These are phyloP conservation scores for Debaryomyces nepalensis DNA, from an alignment of 1,139 yeast species.

Conservation along the genomic window DNA sequence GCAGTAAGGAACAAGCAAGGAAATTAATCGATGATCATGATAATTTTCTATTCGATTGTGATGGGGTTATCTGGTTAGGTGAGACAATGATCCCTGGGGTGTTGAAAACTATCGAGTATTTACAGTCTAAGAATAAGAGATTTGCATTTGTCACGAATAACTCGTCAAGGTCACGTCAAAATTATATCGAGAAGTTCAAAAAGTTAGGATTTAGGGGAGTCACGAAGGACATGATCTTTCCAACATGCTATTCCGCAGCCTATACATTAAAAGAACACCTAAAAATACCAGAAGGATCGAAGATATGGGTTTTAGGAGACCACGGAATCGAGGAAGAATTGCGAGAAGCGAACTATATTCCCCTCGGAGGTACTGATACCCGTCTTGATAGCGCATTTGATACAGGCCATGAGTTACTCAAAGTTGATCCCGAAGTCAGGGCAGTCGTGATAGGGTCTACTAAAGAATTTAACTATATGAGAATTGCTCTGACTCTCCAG, in stretches of 20 bases:
- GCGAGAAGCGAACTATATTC: slow-evolving; percentile 63
- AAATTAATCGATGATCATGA: slow-evolving; percentile 68
- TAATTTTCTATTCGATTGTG: slow-evolving; percentile 90
- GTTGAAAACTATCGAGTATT: slow-evolving; percentile 62
- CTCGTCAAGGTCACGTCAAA: slow-evolving; percentile 41
- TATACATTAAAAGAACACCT: slow-evolving; percentile 28
- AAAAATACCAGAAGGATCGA: slow-evolving; percentile 39
- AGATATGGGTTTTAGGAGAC: slow-evolving; percentile 88
- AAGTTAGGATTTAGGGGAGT: slow-evolving; percentile 38
- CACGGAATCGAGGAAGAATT: slow-evolving; percentile 79
- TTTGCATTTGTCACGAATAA: slow-evolving; percentile 47
- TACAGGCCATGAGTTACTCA: slow-evolving; percentile 51
- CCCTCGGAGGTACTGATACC: slow-evolving; percentile 73
- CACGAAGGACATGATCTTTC: slow-evolving; percentile 36
- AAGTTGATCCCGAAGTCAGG: slow-evolving; percentile 43
- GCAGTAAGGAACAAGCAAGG: slow-evolving; percentile 50
- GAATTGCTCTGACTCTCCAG: slow-evolving; percentile 45
- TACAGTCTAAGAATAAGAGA: slow-evolving; percentile 45
- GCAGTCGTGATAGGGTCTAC: slow-evolving; percentile 51
- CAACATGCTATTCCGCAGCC: slow-evolving; percentile 47
- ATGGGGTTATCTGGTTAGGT: slow-evolving; percentile 93
- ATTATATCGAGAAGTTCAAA: slow-evolving; percentile 38
- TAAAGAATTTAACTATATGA: slow-evolving; percentile 41
- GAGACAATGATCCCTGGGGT: slow-evolving; percentile 72
- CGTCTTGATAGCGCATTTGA: slow-evolving; percentile 37